These are phyloP conservation scores for Pichia sp. DNA, from an alignment of 1,139 yeast species.

Conservation along the genomic window DNA sequence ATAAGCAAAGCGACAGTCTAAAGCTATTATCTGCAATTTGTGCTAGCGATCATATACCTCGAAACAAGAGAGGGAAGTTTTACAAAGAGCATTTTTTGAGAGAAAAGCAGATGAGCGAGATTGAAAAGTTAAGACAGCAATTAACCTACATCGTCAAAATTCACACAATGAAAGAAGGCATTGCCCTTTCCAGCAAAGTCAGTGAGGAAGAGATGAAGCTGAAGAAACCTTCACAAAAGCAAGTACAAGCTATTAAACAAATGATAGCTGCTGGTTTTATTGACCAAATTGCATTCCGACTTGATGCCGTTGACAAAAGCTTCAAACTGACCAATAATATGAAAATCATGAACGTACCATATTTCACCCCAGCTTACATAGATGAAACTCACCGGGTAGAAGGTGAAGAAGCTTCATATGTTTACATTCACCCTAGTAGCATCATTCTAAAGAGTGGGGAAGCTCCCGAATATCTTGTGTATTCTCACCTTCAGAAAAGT, in stretches of 20 bases:
- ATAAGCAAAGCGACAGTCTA: slow-evolving; percentile 70
- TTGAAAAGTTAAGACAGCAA: slow-evolving; percentile 74
- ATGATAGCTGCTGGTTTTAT: slow-evolving; percentile 90
- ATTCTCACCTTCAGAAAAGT: slow-evolving; percentile 52
- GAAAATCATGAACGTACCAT: slow-evolving; percentile 65
- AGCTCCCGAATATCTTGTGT: slow-evolving; percentile 69
- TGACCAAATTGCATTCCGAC: slow-evolving; percentile 85
- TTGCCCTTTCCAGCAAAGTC: slow-evolving; percentile 43
- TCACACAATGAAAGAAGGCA: slow-evolving; percentile 55
- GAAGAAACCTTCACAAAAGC: slow-evolving; percentile 64
- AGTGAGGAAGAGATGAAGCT: slow-evolving; percentile 52
- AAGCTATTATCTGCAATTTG: slow-evolving; percentile 78
- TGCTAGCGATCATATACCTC: slow-evolving; percentile 75
- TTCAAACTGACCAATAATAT: slow-evolving; percentile 54
- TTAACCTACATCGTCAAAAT: slow-evolving; percentile 68
- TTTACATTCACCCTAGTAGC: slow-evolving; percentile 77
- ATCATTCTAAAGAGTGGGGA: slow-evolving; percentile 54
- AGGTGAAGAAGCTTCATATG: slow-evolving; percentile 42
- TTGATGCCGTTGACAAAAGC: slow-evolving; percentile 69
- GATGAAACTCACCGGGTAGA: slow-evolving; percentile 33
- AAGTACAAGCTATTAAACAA: slow-evolving; percentile 78
- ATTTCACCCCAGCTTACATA: slow-evolving; percentile 53
- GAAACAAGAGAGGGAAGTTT: slow-evolving; percentile 44
- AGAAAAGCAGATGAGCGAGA: slow-evolving; percentile 78
- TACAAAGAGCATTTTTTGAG: slow-evolving; percentile 57